Conservation (phyloP, 148 eudicot genomes). For the Silene latifolia region DNA sequence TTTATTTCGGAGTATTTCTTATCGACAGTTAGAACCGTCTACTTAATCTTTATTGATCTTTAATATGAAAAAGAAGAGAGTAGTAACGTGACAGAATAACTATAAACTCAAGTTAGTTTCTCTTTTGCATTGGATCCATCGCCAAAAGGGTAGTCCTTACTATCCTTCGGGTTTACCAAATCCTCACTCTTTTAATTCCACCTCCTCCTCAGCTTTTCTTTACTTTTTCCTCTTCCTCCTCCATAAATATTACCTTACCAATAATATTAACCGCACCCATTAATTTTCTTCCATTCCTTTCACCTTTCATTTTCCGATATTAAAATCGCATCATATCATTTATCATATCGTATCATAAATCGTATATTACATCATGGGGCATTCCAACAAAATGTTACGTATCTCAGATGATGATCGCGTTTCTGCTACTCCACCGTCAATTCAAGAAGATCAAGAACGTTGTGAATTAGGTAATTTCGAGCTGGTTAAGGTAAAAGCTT, state of each 20-base stretch:
- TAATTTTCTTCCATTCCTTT: not conserved
- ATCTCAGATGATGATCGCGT: not conserved
- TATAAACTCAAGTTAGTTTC: not conserved
- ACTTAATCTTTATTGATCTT: too few relatives aligned
- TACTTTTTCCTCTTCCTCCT: not conserved
- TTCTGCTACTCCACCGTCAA: not conserved
- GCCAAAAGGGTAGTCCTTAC: too few relatives aligned
- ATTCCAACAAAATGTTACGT: not conserved
- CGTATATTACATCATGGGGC: not conserved
- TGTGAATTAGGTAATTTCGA: not conserved
- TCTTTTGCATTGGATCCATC: slow-evolving; percentile 18
- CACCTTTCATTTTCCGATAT: not conserved
- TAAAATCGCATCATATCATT: too few relatives aligned
- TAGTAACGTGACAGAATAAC: too few relatives aligned
- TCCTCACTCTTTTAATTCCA: slow-evolving; percentile 20
- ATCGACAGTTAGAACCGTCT: too few relatives aligned
- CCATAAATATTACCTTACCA: not conserved
- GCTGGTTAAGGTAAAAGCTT: not conserved
- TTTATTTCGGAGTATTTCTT: too few relatives aligned
- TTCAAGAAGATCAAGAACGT: not conserved
- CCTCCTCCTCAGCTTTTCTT: slow-evolving; percentile 11
- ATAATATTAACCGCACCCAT: not conserved
- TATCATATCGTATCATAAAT: too few relatives aligned
- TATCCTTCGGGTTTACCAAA: too few relatives aligned
- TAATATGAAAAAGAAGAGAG: too few relatives aligned